Conservation (phyloP, 2,329 filamentous ascomycete species). For the Microcera coccophila region DNA sequence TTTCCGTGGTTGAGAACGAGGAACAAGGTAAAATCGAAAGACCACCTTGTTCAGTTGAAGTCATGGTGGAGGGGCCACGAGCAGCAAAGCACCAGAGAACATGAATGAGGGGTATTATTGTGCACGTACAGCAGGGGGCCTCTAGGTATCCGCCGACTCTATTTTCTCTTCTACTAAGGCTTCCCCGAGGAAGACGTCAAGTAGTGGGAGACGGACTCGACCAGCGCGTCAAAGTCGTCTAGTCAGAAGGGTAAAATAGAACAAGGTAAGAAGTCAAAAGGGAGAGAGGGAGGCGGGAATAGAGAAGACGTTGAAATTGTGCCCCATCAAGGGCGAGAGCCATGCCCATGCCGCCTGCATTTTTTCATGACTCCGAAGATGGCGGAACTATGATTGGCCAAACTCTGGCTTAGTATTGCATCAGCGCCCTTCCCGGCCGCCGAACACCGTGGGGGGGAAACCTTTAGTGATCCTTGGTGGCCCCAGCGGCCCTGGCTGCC, state of each 20-base stretch:
- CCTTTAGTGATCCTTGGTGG: too few relatives aligned
- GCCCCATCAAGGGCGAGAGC: too few relatives aligned
- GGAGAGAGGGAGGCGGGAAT: conserved; percentile 6
- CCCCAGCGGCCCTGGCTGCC: too few relatives aligned
- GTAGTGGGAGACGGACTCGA: conserved; percentile 8
- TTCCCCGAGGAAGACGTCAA: conserved; percentile 25
- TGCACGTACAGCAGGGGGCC: background rate
- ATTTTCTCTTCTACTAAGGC: background rate
- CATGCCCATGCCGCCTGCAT: background rate
- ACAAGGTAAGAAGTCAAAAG: conserved; percentile 4
- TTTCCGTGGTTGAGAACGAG: background rate
- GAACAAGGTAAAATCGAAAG: background rate
- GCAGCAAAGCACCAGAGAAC: background rate
- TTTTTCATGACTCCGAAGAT: conserved; percentile 14
- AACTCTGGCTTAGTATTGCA: background rate
- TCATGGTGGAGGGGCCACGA: background rate
- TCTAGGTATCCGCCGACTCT: background rate
- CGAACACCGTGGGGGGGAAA: conserved; percentile 23
- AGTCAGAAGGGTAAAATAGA: conserved; percentile 3
- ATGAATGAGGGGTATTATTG: conserved; percentile 11
- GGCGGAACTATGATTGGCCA: conserved; percentile 17
- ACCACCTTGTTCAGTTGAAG: background rate
- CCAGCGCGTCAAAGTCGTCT: background rate
- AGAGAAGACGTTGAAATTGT: too few relatives aligned
- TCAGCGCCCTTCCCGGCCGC: conserved; percentile 16